phyloP scores from a whole-genome alignment of 2,329 filamentous ascomycete species.

The Colletotrichum chlorophyti region DNA sequence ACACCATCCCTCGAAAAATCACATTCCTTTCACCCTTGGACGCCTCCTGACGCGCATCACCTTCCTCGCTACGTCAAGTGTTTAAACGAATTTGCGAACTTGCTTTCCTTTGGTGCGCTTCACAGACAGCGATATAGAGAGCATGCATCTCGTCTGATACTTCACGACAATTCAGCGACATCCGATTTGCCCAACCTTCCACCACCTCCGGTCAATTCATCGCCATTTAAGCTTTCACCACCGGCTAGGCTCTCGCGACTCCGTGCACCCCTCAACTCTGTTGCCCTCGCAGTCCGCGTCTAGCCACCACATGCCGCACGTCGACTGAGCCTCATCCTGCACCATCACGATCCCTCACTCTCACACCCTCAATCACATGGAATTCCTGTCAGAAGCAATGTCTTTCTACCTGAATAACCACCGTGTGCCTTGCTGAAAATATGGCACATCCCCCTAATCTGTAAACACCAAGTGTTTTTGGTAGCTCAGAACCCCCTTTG shows the following conservation, averaged over 20 bases:
- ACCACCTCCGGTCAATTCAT: conserved; percentile 9
- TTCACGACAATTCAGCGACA: not conserved
- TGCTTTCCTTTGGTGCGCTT: no score
- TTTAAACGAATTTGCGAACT: no score
- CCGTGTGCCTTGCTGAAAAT: conserved; percentile 19
- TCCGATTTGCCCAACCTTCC: conserved; percentile 12
- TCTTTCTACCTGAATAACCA: conserved; percentile 13
- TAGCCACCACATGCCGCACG: conserved; percentile 23
- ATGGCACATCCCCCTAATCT: conserved; percentile 13
- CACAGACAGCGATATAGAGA: not conserved
- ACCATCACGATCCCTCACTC: conserved; percentile 23
- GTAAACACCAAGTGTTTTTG: conserved; percentile 16
- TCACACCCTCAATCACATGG: conserved; percentile 28
- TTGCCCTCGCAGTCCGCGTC: conserved; percentile 24
- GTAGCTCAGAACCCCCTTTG: not conserved
- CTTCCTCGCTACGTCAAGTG: not conserved
- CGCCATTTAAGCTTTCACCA: conserved; percentile 17
- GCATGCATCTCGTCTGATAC: not conserved
- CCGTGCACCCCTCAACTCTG: conserved; percentile 30
- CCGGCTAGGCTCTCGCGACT: conserved; percentile 10
- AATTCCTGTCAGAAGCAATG: conserved; percentile 25
- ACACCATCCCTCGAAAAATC: conserved; percentile 16
- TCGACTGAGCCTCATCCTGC: conserved; percentile 22
- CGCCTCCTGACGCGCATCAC: conserved; percentile 7
- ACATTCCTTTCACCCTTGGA: no score